These are phyloP conservation scores for Ceratobasidium sp. DNA, from an alignment of 1,284 basidiomycete species.

Conservation along the genomic window DNA sequence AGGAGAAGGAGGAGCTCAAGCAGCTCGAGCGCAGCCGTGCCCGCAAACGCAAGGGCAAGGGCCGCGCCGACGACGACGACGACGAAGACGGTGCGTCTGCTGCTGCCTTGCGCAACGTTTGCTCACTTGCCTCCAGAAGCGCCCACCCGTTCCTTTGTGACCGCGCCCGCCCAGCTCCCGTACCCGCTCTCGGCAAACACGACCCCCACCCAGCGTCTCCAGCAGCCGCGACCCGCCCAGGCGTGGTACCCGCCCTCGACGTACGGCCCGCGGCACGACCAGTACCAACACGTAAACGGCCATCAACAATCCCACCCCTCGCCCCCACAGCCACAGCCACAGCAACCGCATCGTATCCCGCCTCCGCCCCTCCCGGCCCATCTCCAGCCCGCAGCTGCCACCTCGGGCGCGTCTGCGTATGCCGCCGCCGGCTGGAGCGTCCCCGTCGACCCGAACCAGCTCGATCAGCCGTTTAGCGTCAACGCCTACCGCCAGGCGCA, in stretches of 20 bases:
- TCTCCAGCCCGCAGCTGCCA: not conserved
- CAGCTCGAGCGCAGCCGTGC: conserved; percentile 50
- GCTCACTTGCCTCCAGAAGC: conserved; percentile 37
- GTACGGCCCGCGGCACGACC: conserved; percentile 21
- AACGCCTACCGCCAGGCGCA: conserved; percentile 41
- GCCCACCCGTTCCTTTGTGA: conserved; percentile 12
- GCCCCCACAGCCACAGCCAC: conserved; percentile 14
- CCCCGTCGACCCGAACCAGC: conserved; percentile 40
- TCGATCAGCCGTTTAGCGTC: conserved; percentile 40
- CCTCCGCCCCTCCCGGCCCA: conserved; percentile 16
- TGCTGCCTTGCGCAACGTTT: conserved; percentile 20
- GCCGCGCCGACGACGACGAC: conserved; percentile 34
- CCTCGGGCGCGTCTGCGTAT: conserved; percentile 17
- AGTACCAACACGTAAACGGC: conserved; percentile 28
- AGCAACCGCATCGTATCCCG: not conserved
- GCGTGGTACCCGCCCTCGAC: conserved; percentile 31
- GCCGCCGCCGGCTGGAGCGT: conserved; percentile 45
- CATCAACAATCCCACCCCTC: conserved; percentile 25
- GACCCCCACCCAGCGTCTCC: conserved; percentile 11
- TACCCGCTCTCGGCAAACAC: conserved; percentile 42
- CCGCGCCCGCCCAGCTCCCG: conserved; percentile 11
- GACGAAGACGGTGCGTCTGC: conserved; percentile 25
- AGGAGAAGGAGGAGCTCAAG: conserved; percentile 57
- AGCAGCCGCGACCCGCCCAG: conserved; percentile 21
- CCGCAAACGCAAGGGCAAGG: conserved; percentile 44